Evolutionary conservation across 805 yeast species (phyloP).

Genomic region (Nematodospora valgi): DNA sequence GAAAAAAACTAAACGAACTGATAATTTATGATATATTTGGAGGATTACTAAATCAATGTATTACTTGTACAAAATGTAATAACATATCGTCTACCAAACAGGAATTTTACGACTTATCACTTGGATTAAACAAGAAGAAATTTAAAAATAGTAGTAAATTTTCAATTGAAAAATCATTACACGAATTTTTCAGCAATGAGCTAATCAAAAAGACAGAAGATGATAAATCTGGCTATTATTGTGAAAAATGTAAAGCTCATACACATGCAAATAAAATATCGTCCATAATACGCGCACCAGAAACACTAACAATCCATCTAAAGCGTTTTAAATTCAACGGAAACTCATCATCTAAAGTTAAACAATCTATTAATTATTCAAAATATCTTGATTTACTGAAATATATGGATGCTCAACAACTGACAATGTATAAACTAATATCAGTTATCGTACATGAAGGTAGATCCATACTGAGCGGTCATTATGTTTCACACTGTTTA

Average conservation of each 20-base stretch:
- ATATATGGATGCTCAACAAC: conserved; percentile 31
- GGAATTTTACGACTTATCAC: conserved; percentile 88
- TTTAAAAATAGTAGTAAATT: conserved; percentile 31
- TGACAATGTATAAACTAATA: conserved; percentile 62
- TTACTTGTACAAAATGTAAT: conserved; percentile 80
- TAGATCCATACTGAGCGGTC: conserved; percentile 87
- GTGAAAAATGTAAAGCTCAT: conserved; percentile 78
- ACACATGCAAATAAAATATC: conserved; percentile 77
- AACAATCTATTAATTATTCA: conserved; percentile 81
- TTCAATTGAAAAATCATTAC: conserved; percentile 70
- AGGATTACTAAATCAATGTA: conserved; percentile 80
- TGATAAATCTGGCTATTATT: conserved; percentile 69
- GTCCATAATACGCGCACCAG: conserved; percentile 79
- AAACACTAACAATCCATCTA: conserved; percentile 79
- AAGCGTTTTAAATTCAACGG: conserved; percentile 91
- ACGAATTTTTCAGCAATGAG: conserved; percentile 83
- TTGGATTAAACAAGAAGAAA: conserved; percentile 58
- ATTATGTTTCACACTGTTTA: conserved; percentile 84
- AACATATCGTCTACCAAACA: conserved; percentile 83
- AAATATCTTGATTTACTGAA: conserved; percentile 68
- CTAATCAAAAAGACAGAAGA: conserved; percentile 65
- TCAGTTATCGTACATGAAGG: conserved; percentile 95
- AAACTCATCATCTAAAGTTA: conserved; percentile 74
- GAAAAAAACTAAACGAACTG: conserved; percentile 76
- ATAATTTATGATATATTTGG: conserved; percentile 93